Evolutionary conservation across 2,329 filamentous ascomycete species (phyloP), one percentile per base, ranked within the genome.

Genomic region (Rutstroemia sp.): DNA sequence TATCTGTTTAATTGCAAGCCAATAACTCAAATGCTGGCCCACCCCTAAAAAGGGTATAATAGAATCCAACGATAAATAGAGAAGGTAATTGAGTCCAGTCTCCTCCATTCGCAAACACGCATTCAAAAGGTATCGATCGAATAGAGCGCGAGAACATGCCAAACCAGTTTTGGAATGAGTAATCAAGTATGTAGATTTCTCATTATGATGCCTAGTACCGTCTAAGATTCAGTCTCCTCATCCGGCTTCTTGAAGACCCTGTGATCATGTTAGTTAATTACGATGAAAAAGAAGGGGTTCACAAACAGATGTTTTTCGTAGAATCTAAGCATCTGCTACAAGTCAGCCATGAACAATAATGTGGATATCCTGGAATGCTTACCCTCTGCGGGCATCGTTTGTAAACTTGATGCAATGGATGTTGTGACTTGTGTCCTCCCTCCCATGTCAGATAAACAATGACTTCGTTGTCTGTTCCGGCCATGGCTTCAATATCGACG

Each of bases 301-400:
- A 66, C 65, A 54, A 65, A 71, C 70, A 78, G 67, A 60, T 79
- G 76, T 49, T 70, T 72, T 61, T 78, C 76, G 63, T 78, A 79
- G 62, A 78, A 79, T 44, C 66, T 67, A 2, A 79, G 69, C 76
- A 77, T 73, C 71, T 72, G 48, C n/a, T 47, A 25, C 42, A 5
- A 16, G 49, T 64, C 56, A 63, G 60, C 46, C 42, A 37, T 9
- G 14, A 48, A 27, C 5, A 48, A 14, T 17, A 4, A 48, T 42
- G 27, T 21, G 1, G 4, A 12, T 27, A 7, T 17, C 19, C 3
- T 42, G 39, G 16, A 39, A 12, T 48, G 54, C 73, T 56, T 69
- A 87, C 86, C 78, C 86, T 88, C 67, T 92, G 88, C 0, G 89
- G 89, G 63, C 87, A 91, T 63, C 89, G 85, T 65, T 83, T 79